Evolutionary conservation across 202 grass and related monocot genomes (phyloP), one percentile per base, ranked within the genome.

Genomic region (Schoenoplectus triqueter): DNA sequence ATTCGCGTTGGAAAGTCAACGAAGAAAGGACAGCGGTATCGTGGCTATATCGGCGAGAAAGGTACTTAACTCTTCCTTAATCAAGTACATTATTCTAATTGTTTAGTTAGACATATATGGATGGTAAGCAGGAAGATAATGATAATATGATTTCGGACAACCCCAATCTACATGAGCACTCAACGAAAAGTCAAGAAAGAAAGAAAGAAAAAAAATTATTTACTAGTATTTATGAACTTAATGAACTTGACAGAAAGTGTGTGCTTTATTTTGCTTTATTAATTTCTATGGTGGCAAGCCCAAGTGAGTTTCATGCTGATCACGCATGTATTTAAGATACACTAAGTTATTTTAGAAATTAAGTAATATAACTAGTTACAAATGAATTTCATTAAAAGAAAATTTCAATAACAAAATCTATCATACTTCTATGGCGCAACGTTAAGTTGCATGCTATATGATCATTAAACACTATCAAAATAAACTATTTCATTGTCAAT

Each of bases 31-130:
- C 87, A 82, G 1, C 83, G 94, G 10, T 78, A 91, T 1, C 73
- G 73, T 0, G 93, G 93, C 13, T 96, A 91, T 50, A 93, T 96
- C 49, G 89, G 93, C 49, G 91, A 96, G 50, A 96, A 96, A 93
- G 93, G 93, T 96, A 57, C 63, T 57, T 54, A 20, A 1, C 17
- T 82, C 61, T 68, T 82, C 10, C 15, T 41, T 62, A 10, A 65
- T 14, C 10, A 56, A n/a, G 48, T 55, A 19, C 20, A 66, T n/a
- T 11, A 31, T 52, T 68, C 13, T 83, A 48, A 4, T 45, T 22
- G 51, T 83, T 31, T 19, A 49, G 13, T 50, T 69, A 56, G 18
- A 22, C 14, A 78, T 5, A 0, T 78, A 57, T 31, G 11, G 2
- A 31, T 7, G 18, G n/a, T 56, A 63, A 63, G 46, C 47, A 63